A percentile compares a stretch with the other conserved stretches of the same genome.
Evolutionary conservation across 169 alveolate genomes (phyloP).

Genomic region (Theileria luwenshuni): DNA sequence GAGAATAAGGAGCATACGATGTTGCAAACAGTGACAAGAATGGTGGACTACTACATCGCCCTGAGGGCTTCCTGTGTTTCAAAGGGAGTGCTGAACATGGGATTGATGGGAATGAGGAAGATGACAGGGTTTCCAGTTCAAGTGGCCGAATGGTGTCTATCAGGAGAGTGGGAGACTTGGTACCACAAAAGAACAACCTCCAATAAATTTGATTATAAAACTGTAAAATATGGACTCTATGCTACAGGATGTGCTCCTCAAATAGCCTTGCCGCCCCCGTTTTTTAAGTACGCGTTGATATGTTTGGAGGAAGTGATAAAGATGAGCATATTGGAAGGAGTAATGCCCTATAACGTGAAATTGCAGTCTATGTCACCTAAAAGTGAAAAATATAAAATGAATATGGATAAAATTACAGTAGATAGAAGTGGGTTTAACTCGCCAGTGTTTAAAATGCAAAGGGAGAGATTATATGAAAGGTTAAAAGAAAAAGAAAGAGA

Average conservation of each 20-base stretch:
- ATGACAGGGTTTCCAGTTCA: slow-evolving; percentile 40
- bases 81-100: slow-evolving; percentile 31
- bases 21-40: slow-evolving; percentile 21
- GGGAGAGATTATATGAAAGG: not conserved
- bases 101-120: slow-evolving; percentile 40
- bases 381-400: not conserved
- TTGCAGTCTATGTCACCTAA: not conserved
- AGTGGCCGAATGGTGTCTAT: slow-evolving; percentile 64
- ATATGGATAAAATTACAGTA: not conserved
- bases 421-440: slow-evolving; percentile 15
- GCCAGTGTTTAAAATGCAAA: not conserved
- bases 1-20: slow-evolving; percentile 13
- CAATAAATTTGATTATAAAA: slow-evolving; percentile 30
- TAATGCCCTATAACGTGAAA: not conserved
- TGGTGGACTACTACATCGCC: slow-evolving; percentile 40
- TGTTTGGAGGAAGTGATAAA: slow-evolving; percentile 50
- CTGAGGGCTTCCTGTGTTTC: slow-evolving; percentile 37
- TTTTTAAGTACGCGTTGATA: slow-evolving; percentile 55
- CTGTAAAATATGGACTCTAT: slow-evolving; percentile 35
- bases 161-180: slow-evolving; percentile 18
- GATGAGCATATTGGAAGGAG: slow-evolving; percentile 11
- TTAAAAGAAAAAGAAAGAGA: slow-evolving; percentile 17
- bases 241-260: slow-evolving; percentile 40
- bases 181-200: not conserved
- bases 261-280: slow-evolving; percentile 60